Base-by-base conservation (phyloP, 2,329 filamentous ascomycete species). In the Talaromyces sp. region DNA sequence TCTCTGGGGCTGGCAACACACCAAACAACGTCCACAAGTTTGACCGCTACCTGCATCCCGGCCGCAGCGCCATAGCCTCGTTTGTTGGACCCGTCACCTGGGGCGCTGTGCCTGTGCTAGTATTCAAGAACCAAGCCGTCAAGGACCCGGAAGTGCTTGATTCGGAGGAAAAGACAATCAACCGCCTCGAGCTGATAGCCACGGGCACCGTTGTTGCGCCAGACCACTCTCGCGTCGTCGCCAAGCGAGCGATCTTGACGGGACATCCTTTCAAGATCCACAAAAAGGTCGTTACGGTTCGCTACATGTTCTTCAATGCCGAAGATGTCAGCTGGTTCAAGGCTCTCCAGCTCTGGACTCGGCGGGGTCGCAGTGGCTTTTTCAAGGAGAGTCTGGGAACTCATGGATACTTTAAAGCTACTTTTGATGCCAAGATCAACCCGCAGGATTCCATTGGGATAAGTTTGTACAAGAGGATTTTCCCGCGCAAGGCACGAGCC, bases 331-430 rank as follows among this genome's bases (percentile, higher is more conserved):
- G 90, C 68, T 99, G 95, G 93, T 99, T 98, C 85, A 96, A 96
- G 81, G 94, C 94, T 0, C 76, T 99, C 73, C 94, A 95, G 63
- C 78, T 99, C 65, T 99, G 94, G 93, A 99, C 95, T 5, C 91
- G 87, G 79, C 81, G 94, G 33, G 95, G 95, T 6, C 83, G 95
- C 65, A 91, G 87, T 67, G 95, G 95, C 8, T 97, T 88, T 75
- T 87, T 99, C 81, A 97, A 97, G 82, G 95, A 99, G 81, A 85
- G 89, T 62, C 79, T 99, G 56, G 95, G 95, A 69, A 99, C 95
- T 40, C 95, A 99, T 76, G 95, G 95, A n/a, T 99, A 99, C 81
- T 98, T 98, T 85, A 99, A 99, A 83, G 95, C 95, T 12, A 97
- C 90, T 1, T 99, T 99, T 79, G 96, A 99, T 75, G 92, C 89